Evolutionary conservation across 164 flowering plant genomes (phyloP), one percentile per base, ranked within the genome.

Genomic region (Kalanchoe fedtschenkoi): DNA sequence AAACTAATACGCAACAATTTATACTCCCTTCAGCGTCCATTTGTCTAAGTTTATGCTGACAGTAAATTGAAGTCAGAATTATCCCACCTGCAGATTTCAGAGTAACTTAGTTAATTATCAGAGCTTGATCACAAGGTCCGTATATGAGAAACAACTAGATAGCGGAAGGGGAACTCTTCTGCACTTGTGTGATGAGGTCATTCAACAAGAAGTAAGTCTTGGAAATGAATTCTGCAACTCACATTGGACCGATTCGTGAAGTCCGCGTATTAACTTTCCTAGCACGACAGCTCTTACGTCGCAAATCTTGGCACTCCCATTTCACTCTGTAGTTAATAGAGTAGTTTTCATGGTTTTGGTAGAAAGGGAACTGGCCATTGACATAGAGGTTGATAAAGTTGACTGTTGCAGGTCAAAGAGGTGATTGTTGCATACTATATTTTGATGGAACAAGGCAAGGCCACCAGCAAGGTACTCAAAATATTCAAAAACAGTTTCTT

Each of bases 151-250:
- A 69, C 97, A 95, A 72, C 74, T 95, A 55, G 99, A 95, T 68
- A 91, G 97, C 76, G 97, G 99, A 72, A 84, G 62, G 80, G 97
- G 97, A 44, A 91, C 97, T 54, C 95, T 95, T 76, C 93, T 95
- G 71, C 99, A 88, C 69, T 73, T 95, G 75, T 95, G 97, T 71
- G 99, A 95, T 74, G 99, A 95, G 68, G 93, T 91, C 62, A 85
- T 95, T 74, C 97, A 91, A 70, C 97, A 95, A 71, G 99, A 95
- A 81, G 99, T 95, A 76, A 68, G 89, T 66, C n/a, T n/a, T n/a
- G n/a, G n/a, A n/a, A n/a, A n/a, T n/a, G n/a, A n/a, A n/a, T n/a
- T n/a, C n/a, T 30, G 14, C 65, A 47, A 39, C 46, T 42, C n/a
- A 15, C 46, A 42, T 15, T 42, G 46, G n/a, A 42, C 14, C 46